Evolutionary conservation across 1,284 basidiomycete species (phyloP).

Genomic region (Cryptococcus sp.): DNA sequence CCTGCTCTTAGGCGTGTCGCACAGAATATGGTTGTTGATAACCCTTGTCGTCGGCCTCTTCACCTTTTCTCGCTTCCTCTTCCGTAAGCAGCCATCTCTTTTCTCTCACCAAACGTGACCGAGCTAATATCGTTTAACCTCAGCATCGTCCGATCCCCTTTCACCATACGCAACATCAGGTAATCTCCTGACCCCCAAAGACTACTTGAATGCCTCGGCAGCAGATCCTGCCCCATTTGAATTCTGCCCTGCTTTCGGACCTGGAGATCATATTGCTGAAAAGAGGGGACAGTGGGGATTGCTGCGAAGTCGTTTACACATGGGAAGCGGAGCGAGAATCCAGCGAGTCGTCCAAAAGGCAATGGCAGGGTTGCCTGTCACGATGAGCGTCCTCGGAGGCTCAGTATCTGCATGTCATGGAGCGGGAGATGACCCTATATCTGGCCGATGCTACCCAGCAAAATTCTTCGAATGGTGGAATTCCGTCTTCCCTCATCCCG

Average conservation of each 20-base stretch:
- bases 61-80: constrained; percentile 63
- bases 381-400: constrained; percentile 86
- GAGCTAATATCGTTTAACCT: constrained; percentile 3
- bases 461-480: constrained; percentile 95
- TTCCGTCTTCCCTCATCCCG: constrained; percentile 87
- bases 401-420: constrained; percentile 92
- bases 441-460: constrained; percentile 82
- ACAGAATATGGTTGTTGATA: constrained; percentile 70
- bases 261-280: constrained; percentile 70
- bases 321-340: constrained; percentile 77
- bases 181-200: constrained; percentile 42
- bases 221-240: constrained; percentile 72
- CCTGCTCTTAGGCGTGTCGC: constrained; percentile 33
- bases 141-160: constrained; percentile 21
- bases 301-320: constrained; percentile 74
- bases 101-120: neutral
- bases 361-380: constrained; percentile 80
- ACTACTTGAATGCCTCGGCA: constrained; percentile 55
- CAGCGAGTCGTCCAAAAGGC: constrained; percentile 83
- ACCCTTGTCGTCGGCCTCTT: constrained; percentile 63
- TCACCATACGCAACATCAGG: constrained; percentile 22
- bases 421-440: constrained; percentile 84
- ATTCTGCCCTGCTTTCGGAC: constrained; percentile 85
- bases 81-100: constrained; percentile 38
- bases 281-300: constrained; percentile 75